These are phyloP conservation scores for Trichosporon ovoides DNA, from an alignment of 1,284 basidiomycete genomes.

Conservation along the genomic window DNA sequence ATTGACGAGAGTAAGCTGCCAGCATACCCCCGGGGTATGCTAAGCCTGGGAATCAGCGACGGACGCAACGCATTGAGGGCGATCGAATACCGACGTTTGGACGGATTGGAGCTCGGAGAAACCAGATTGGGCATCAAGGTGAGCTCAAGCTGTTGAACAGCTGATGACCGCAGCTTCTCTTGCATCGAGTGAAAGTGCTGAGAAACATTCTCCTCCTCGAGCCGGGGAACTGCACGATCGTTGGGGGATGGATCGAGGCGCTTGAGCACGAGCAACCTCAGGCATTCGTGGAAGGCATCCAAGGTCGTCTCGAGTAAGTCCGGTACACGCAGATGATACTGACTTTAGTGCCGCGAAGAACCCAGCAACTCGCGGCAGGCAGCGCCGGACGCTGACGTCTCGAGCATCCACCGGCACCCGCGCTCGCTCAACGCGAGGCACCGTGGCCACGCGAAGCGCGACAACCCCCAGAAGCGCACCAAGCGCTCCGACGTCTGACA, in stretches of 20 bases:
- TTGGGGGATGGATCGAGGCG: conserved; percentile 36
- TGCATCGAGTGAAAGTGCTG: conserved; percentile 35
- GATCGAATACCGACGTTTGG: conserved; percentile 42
- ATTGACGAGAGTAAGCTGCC: conserved; percentile 29
- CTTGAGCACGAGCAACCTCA: conserved; percentile 35
- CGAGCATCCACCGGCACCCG: background rate
- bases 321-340: conserved; percentile 9
- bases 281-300: conserved; percentile 29
- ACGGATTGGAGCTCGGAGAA: conserved; percentile 35
- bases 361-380: background rate
- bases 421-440: background rate
- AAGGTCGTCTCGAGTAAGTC: conserved; percentile 25
- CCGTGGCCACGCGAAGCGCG: background rate
- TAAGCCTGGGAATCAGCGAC: conserved; percentile 41
- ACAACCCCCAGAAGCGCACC: background rate
- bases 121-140: conserved; percentile 46
- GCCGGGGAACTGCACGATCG: conserved; percentile 34
- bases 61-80: conserved; percentile 37
- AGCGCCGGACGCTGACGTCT: background rate
- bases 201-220: conserved; percentile 35
- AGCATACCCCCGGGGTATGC: conserved; percentile 44
- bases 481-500: conserved; percentile 6
- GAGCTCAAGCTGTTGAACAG: background rate
- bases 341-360: conserved; percentile 21
- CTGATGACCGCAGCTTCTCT: conserved; percentile 28